phyloP scores from a whole-genome alignment of 75 land plant species.

The Sequoiadendron giganteum region DNA sequence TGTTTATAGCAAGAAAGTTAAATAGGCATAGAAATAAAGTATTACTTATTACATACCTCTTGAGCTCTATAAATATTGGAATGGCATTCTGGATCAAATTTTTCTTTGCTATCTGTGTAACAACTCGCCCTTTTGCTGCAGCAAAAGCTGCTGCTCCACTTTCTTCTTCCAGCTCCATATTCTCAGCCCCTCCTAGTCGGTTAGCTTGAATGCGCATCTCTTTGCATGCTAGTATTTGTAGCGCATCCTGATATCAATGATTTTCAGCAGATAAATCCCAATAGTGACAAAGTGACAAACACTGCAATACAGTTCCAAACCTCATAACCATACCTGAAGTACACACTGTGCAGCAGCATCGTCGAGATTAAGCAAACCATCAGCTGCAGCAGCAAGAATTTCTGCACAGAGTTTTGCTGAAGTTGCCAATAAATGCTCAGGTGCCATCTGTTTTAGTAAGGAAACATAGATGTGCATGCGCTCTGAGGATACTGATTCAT shows the following conservation, averaged over 20 bases:
- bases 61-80: slow-evolving; percentile 92
- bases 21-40: not conserved
- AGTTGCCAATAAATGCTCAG: slow-evolving; percentile 91
- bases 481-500: slow-evolving; percentile 42
- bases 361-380: slow-evolving; percentile 72
- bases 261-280: not conserved
- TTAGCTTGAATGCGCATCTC: slow-evolving; percentile 65
- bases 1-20: slow-evolving; percentile 9
- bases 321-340: slow-evolving; percentile 60
- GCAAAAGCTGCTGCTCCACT: slow-evolving; percentile 38
- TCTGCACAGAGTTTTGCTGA: slow-evolving; percentile 97
- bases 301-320: not conserved
- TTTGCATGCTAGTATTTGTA: slow-evolving; percentile 73
- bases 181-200: slow-evolving; percentile 34
- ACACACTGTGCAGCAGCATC: slow-evolving; percentile 64
- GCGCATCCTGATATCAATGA: slow-evolving; percentile 61
- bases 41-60: slow-evolving; percentile 32
- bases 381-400: slow-evolving; percentile 86
- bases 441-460: slow-evolving; percentile 89
- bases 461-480: slow-evolving; percentile 84
- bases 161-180: slow-evolving; percentile 57
- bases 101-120: slow-evolving; percentile 77
- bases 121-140: slow-evolving; percentile 61
- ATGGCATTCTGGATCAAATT: slow-evolving; percentile 84
- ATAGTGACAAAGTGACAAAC: not conserved